Percentiles rank a stretch among this genome's conserved stretches.
These are phyloP conservation scores for Aspergillus conjunctus DNA, from an alignment of 495 filamentous ascomycete species.

Conservation along the genomic window DNA sequence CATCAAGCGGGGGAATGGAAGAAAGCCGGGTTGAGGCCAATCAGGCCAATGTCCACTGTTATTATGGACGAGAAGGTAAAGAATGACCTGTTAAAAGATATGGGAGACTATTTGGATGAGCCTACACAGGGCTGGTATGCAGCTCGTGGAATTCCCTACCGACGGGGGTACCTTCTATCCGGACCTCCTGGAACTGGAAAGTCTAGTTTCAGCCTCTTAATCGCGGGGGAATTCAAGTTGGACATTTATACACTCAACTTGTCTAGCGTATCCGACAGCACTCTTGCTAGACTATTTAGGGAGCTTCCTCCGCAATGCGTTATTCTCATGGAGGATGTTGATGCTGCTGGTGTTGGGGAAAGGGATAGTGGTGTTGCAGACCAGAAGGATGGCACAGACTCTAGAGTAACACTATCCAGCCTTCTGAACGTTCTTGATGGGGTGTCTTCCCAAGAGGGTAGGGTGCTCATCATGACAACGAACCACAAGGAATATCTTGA, in stretches of 20 bases:
- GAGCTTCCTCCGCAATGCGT: neutral
- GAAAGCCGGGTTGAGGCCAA: neutral
- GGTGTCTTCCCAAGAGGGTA: slow-evolving; percentile 77
- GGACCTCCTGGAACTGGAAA: neutral
- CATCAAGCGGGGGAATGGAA: neutral
- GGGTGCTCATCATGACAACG: slow-evolving; percentile 82
- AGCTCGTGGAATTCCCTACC: neutral
- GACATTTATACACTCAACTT: neutral
- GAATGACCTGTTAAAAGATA: neutral
- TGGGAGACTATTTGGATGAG: neutral
- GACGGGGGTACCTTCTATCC: neutral
- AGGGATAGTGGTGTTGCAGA: too few species aligned
- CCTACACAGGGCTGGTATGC: neutral
- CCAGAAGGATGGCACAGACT: slow-evolving; percentile 31
- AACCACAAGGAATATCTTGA: too few species aligned
- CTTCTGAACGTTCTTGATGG: slow-evolving; percentile 85
- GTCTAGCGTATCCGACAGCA: neutral
- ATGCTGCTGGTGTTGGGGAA: neutral
- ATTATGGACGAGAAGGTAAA: neutral
- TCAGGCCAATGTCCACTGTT: neutral
- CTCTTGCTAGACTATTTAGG: neutral
- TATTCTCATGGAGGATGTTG: neutral
- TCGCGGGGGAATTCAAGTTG: neutral
- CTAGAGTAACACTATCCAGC: slow-evolving; percentile 60
- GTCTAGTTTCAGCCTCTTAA: neutral